phyloP scores from a whole-genome alignment of 2,329 filamentous ascomycete genomes.

The Apiospora phragmitis region DNA sequence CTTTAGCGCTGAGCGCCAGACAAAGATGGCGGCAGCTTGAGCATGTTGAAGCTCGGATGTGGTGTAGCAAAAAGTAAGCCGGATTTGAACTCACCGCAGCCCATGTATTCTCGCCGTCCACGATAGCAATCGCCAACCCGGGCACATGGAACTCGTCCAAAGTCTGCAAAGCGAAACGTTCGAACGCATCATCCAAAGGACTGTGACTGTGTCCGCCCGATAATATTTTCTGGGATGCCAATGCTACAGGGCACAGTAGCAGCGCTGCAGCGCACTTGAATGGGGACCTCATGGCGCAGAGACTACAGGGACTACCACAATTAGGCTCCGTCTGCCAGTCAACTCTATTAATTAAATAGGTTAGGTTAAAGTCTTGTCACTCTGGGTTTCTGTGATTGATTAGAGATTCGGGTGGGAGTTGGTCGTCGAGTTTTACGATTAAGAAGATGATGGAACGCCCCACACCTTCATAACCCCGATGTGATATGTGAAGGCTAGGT shows the following conservation, averaged over 20 bases:
- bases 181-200: slow-evolving; percentile 21
- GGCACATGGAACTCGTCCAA: slow-evolving; percentile 47
- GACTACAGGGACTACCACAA: neutral
- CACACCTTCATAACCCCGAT: neutral
- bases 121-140: slow-evolving; percentile 47
- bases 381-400: neutral
- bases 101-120: slow-evolving; percentile 44
- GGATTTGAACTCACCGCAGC: slow-evolving; percentile 33
- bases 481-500: neutral
- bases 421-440: neutral
- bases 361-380: neutral
- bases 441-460: neutral
- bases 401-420: neutral
- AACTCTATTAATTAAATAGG: neutral
- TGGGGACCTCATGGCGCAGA: neutral
- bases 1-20: neutral
- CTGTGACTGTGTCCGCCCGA: neutral
- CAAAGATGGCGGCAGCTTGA: neutral
- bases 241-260: neutral
- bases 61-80: neutral
- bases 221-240: slow-evolving; percentile 15
- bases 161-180: slow-evolving; percentile 13
- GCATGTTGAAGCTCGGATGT: neutral
- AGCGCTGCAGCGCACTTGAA: neutral
- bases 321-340: neutral